Percentiles rank a stretch among this genome's conserved stretches.
These are phyloP conservation scores for Acer yangbiense DNA, from an alignment of 345 rosid species.

Conservation along the genomic window DNA sequence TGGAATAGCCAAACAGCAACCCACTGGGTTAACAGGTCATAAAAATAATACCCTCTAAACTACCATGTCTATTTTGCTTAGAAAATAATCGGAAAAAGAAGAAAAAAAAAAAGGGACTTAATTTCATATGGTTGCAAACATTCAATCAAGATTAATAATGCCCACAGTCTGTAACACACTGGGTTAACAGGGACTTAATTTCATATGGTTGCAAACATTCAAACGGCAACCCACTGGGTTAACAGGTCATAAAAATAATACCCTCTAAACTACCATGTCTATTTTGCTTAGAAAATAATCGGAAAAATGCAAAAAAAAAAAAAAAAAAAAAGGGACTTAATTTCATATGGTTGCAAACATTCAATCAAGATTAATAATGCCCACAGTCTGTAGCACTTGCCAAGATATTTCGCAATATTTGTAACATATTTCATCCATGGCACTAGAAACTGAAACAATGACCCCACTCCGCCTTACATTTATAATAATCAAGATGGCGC, in stretches of 20 bases:
- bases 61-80: background rate
- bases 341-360: background rate
- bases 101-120: background rate
- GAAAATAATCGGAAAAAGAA: background rate
- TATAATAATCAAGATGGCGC: slow-evolving; percentile 25
- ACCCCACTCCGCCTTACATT: slow-evolving; percentile 31
- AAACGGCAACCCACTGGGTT: slow-evolving; percentile 9
- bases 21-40: background rate
- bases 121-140: background rate
- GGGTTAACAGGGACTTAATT: background rate
- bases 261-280: background rate
- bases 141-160: background rate
- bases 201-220: background rate
- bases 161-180: background rate
- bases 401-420: background rate
- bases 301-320: no score
- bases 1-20: slow-evolving; percentile 7
- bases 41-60: background rate
- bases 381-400: background rate
- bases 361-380: background rate
- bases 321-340: background rate
- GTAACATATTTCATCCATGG: slow-evolving; percentile 10
- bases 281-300: background rate
- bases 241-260: background rate
- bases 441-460: background rate